Evolutionary conservation across 2,329 filamentous ascomycete genomes (phyloP), one percentile per base, ranked within the genome.

Genomic region (Zasmidium cellare): DNA sequence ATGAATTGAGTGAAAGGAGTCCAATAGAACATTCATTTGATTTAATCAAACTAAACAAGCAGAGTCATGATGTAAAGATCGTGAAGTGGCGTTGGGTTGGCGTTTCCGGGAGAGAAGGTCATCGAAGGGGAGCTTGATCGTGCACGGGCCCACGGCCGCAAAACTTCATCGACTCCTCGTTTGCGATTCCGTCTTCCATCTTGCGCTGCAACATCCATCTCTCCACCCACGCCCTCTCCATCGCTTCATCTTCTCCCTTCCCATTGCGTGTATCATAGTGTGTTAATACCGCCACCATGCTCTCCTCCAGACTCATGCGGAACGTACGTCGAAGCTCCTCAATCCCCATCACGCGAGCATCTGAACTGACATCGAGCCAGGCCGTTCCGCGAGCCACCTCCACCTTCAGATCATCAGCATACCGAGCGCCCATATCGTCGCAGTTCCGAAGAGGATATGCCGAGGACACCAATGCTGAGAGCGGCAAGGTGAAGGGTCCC

Each of bases 401-500:
- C 45, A 65, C 71, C 59, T 65, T 73, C 61, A 65, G 70, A 69
- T 69, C 71, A 64, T 71, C 72, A 61, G 69, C 68, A 65, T 67
- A 68, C 68, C 87, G 87, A 79, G 84, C 88, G 70, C 87, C 91
- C 66, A 77, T 90, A 71, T 83, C 83, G 66, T 86, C 89, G 65
- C 85, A 86, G 71, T 91, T 93, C 75, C 86, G 88, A 73, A 74
- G 79, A 68, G 84, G 89, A 71, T 91, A 89, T 81, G 88, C 90
- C 22, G 65, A 71, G 56, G 67, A 71, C 57, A 66, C 67, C 45
- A 66, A 68, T 68, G 67, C 64, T 46, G 87, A 89, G 67, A 85
- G 84, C 71, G 81, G 80, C 59, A 97, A 97, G 86, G 91, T 97
- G 61, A 91, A 93, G 82, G 94, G 94, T 74, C 81, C 90, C 73